Evolutionary conservation across 352 stramenopile species (phyloP).

Genomic region (Globisporangium irregulare): DNA sequence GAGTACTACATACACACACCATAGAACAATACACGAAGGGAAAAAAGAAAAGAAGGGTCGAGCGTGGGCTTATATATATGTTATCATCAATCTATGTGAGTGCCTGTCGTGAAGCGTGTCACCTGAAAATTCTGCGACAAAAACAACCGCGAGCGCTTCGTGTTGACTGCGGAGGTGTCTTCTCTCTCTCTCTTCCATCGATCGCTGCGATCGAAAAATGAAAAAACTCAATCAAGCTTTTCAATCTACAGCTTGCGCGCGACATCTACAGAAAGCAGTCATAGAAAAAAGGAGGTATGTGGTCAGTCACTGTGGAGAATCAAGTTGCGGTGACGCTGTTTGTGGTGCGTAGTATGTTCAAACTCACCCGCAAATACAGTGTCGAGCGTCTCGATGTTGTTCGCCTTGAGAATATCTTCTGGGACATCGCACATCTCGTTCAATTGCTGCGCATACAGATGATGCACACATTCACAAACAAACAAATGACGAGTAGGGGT

Average conservation of each 20-base stretch:
- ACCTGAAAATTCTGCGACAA: constrained; percentile 1
- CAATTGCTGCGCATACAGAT: constrained; percentile 40
- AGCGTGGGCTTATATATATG: constrained; percentile 7
- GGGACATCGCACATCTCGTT: constrained; percentile 84
- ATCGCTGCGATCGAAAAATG: not conserved
- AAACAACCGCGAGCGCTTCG: not conserved
- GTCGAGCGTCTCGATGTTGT: constrained; percentile 73
- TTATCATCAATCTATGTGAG: constrained; percentile 8
- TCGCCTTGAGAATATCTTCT: constrained; percentile 66
- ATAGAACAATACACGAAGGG: not conserved
- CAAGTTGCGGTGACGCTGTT: not conserved
- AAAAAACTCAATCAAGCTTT: not conserved
- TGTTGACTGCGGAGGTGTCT: not conserved
- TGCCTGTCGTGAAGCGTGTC: constrained; percentile 2
- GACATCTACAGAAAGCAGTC: constrained; percentile 11
- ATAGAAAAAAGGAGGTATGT: not conserved
- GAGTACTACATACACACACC: not conserved
- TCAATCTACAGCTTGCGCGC: constrained; percentile 15
- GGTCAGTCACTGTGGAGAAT: not conserved
- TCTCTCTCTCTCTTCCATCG: constrained; percentile 1
- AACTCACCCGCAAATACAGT: constrained; percentile 67
- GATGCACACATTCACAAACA: not conserved
- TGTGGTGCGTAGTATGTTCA: not conserved
- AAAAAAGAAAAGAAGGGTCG: not conserved
- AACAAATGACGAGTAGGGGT: not conserved